These are phyloP conservation scores for Cyclotella cryptica DNA, from an alignment of 108 stramenopile genomes.

Conservation along the genomic window DNA sequence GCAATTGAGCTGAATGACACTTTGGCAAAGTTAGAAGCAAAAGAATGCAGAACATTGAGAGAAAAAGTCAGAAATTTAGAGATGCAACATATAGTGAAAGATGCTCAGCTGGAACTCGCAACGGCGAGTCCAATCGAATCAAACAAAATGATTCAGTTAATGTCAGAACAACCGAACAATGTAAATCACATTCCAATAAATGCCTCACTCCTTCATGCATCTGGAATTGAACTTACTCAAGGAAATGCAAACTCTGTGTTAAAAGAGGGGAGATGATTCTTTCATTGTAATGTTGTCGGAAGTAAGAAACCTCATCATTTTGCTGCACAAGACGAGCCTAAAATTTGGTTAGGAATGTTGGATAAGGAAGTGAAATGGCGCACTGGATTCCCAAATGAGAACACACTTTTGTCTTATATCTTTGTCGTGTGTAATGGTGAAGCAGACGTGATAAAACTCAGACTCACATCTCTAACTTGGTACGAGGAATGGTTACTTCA, in stretches of 20 bases:
- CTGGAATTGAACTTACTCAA: not conserved
- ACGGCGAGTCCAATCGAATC: not conserved
- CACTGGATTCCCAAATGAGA: slow-evolving; percentile 27
- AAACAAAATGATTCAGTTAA: not conserved
- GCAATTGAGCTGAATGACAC: not conserved
- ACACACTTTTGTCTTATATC: slow-evolving; percentile 10
- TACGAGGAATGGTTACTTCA: slow-evolving; percentile 48
- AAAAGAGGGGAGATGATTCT: not conserved
- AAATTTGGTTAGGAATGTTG: not conserved
- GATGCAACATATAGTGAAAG: not conserved
- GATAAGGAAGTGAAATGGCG: slow-evolving; percentile 11
- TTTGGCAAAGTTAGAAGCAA: not conserved
- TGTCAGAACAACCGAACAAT: not conserved
- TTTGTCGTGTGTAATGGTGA: slow-evolving; percentile 39
- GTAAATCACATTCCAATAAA: not conserved
- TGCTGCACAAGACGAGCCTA: not conserved
- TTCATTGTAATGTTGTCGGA: not conserved
- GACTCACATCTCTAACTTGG: slow-evolving; percentile 32
- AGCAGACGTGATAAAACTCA: not conserved
- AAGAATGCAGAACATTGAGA: not conserved
- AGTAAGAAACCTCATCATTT: not conserved
- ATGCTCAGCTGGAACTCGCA: not conserved
- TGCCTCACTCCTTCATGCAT: not conserved
- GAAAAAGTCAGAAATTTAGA: not conserved
- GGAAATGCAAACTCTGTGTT: not conserved